A percentile compares a stretch with the other conserved stretches of the same genome.
Evolutionary conservation across 495 filamentous ascomycete genomes (phyloP).

Genomic region (Neurospora discreta): DNA sequence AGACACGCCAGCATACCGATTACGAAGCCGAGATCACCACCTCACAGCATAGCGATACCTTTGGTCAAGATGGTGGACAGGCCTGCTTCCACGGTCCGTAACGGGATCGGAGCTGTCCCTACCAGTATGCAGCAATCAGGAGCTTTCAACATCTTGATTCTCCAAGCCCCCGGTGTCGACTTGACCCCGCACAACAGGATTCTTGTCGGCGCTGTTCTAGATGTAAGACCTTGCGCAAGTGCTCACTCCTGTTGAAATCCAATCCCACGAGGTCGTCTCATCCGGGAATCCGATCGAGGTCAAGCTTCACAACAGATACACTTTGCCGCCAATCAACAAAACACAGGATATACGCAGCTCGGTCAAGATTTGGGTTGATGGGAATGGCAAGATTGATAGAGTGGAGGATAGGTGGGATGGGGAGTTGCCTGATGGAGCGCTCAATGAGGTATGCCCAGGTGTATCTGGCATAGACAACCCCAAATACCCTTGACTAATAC

Average conservation of each 20-base stretch:
- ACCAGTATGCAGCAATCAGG: conserved; percentile 12
- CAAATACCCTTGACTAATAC: background rate
- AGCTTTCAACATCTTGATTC: conserved; percentile 40
- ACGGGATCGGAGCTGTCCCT: background rate
- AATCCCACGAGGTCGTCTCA: conserved; percentile 37
- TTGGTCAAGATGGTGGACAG: background rate
- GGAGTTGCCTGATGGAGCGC: conserved; percentile 34
- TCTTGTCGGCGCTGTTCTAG: conserved; percentile 44
- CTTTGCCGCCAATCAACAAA: conserved; percentile 39
- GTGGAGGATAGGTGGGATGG: conserved; percentile 50
- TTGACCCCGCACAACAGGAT: conserved; percentile 36
- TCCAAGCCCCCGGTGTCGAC: conserved; percentile 33
- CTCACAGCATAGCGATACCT: background rate
- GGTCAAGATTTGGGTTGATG: conserved; percentile 34
- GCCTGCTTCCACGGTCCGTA: background rate
- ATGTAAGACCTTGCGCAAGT: conserved; percentile 26
- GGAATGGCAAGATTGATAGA: conserved; percentile 36
- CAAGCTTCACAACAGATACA: conserved; percentile 40
- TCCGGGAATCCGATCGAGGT: conserved; percentile 45
- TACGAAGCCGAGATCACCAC: background rate
- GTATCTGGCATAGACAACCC: background rate
- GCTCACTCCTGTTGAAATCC: conserved; percentile 28
- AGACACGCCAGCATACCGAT: background rate
- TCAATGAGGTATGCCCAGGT: conserved; percentile 35
- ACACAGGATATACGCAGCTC: conserved; percentile 41